phyloP scores from a whole-genome alignment of 2,329 filamentous ascomycete species.

The Colletotrichum tofieldiae region DNA sequence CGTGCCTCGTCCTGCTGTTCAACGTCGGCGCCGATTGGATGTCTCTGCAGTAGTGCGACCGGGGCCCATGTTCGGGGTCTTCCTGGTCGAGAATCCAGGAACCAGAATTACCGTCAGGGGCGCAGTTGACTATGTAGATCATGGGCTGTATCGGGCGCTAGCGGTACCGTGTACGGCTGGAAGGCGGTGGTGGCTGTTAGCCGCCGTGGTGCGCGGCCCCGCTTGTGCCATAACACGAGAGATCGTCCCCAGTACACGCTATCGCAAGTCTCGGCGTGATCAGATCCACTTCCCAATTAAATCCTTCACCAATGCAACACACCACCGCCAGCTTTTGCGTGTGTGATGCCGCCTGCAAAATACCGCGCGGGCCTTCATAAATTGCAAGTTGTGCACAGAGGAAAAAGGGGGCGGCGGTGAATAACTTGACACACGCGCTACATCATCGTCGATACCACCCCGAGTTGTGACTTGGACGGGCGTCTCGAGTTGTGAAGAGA shows the following conservation, averaged over 20 bases:
- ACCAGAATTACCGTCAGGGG: conserved; percentile 41
- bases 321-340: conserved; percentile 16
- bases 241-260: conserved; percentile 16
- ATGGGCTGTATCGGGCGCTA: conserved; percentile 1
- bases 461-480: conserved; percentile 4
- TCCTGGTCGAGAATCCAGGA: conserved; percentile 33
- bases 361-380: conserved; percentile 35
- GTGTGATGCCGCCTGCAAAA: conserved; percentile 4
- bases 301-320: conserved; percentile 41
- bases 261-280: conserved; percentile 28
- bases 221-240: not conserved
- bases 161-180: conserved; percentile 14
- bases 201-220: not conserved
- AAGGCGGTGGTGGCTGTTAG: conserved; percentile 16
- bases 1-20: conserved; percentile 9
- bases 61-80: conserved; percentile 21
- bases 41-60: conserved; percentile 8
- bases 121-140: conserved; percentile 39
- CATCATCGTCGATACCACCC: conserved; percentile 22
- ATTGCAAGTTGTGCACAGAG: conserved; percentile 11
- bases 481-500: conserved; percentile 7
- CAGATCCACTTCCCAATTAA: conserved; percentile 39
- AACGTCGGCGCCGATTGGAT: conserved; percentile 31
- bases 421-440: conserved; percentile 39
- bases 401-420: conserved; percentile 32